A percentile compares a stretch with the other conserved stretches of the same genome.
Conservation (phyloP, 495 filamentous ascomycete species). For the Rhypophila decipiens region DNA sequence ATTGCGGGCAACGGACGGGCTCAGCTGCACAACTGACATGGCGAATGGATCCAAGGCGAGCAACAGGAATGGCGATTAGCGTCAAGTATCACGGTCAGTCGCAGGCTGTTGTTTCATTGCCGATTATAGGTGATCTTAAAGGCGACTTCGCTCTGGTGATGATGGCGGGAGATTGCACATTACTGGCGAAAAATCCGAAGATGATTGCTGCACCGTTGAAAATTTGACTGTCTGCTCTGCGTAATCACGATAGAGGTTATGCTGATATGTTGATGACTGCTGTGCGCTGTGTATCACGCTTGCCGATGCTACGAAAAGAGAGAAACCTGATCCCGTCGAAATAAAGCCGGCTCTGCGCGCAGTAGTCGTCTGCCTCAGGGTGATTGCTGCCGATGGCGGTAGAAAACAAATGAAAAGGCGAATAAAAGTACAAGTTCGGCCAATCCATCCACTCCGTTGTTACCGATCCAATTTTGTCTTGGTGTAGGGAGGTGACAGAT, state of each 20-base stretch:
- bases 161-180: not conserved
- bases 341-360: conserved; percentile 13
- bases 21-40: not conserved
- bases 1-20: not conserved
- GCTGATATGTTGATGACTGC: conserved; percentile 17
- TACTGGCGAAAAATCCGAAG: not conserved
- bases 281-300: conserved; percentile 24
- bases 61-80: not conserved
- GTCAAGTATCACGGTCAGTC: not conserved
- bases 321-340: conserved; percentile 19
- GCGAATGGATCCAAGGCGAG: not conserved
- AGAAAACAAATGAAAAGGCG: conserved; percentile 21
- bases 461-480: conserved; percentile 21
- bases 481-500: conserved; percentile 12
- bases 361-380: conserved; percentile 29
- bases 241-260: conserved; percentile 16
- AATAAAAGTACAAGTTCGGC: conserved; percentile 33
- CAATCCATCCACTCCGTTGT: conserved; percentile 22
- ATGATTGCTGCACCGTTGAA: not conserved
- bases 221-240: not conserved
- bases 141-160: not conserved
- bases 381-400: conserved; percentile 22
- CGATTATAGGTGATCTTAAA: not conserved
- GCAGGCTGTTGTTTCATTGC: not conserved
- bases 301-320: conserved; percentile 27